Base-by-base conservation (phyloP, 2,329 filamentous ascomycete species). In the Exophiala sideris region DNA sequence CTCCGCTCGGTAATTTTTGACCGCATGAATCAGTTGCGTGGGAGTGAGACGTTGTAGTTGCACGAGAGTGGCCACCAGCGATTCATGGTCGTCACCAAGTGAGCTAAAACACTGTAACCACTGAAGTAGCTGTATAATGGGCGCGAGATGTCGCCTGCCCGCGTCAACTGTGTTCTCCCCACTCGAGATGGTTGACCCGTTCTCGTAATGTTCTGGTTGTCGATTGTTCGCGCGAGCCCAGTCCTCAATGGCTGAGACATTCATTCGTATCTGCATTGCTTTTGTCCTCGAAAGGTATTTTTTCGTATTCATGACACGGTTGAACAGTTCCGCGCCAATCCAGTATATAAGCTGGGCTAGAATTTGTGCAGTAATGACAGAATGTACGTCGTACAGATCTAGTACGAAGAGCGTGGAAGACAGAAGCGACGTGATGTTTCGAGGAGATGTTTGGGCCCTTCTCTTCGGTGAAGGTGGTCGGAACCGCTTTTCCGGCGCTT, bases 231-330 rank as follows among this genome's bases (percentile, higher is more conserved):
- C 81, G 29, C 92, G 82, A 1, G 94, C 92, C 94, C 94, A 99
- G 67, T 99, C 94, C 70, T 99, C 94, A 16, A 99, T 76, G 6
- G 86, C 87, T 0, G 94, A 97, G 5, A 99, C 85, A 68, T 99
- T 99, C 91, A 99, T 97, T 62, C 94, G 89, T 64, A 99, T 97
- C 70, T 99, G 94, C 94, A 99, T 99, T 3, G 94, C 94, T 71
- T 99, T 99, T 14, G 94, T 99, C 49, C 94, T 83, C 5, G 94
- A 92, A 8, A 99, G 79, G 66, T 96, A 99, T 69, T 92, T 91
- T 61, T 90, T 84, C 66, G 95, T 96, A 29, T 89, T 92, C 89
- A 99, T 96, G 70, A 99, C 89, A 54, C 92, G 87, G 71, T 99
- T 99, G 76, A 99, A 99, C 7, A 97, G 82, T 72, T 99, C 94